phyloP scores from a whole-genome alignment of 2,329 filamentous ascomycete species.

The Ascochyta pisi region DNA sequence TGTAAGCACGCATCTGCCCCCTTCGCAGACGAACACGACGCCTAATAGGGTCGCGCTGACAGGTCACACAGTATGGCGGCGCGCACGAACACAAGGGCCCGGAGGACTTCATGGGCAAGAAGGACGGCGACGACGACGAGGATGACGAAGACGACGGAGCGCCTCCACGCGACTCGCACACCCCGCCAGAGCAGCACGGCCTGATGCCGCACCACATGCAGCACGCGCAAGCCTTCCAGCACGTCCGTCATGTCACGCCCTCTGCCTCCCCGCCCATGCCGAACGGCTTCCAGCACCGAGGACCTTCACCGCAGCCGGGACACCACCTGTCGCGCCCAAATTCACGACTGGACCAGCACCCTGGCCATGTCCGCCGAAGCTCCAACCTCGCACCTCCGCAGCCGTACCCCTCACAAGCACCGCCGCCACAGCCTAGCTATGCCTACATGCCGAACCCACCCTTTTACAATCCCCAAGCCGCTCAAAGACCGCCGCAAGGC shows the following conservation, averaged over 20 bases:
- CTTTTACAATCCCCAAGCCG: conserved; percentile 76
- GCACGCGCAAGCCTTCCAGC: conserved; percentile 71
- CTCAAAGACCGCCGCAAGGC: conserved; percentile 48
- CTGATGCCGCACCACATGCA: conserved; percentile 58
- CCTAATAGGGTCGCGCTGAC: conserved; percentile 37
- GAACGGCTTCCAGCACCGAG: conserved; percentile 74
- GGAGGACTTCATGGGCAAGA: conserved; percentile 83
- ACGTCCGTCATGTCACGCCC: conserved; percentile 81
- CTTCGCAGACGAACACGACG: conserved; percentile 6
- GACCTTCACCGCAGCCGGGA: conserved; percentile 82
- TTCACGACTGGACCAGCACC: conserved; percentile 81
- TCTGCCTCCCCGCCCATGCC: conserved; percentile 88
- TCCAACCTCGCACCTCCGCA: conserved; percentile 74
- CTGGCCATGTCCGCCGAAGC: conserved; percentile 73
- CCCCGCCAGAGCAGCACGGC: conserved; percentile 65
- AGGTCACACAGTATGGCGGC: conserved; percentile 74
- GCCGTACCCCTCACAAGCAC: conserved; percentile 67
- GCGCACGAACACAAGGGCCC: conserved; percentile 97
- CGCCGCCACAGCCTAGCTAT: conserved; percentile 71
- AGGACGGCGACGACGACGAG: conserved; percentile 76
- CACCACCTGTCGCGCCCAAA: conserved; percentile 44
- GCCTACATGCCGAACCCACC: conserved; percentile 85
- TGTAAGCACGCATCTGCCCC: conserved; percentile 63
- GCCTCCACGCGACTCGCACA: conserved; percentile 71
- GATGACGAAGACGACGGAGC: conserved; percentile 77